A percentile compares a stretch with the other conserved stretches of the same genome.
Conservation (phyloP, 495 filamentous ascomycete genomes). For the Aspergillus taichungensis region DNA sequence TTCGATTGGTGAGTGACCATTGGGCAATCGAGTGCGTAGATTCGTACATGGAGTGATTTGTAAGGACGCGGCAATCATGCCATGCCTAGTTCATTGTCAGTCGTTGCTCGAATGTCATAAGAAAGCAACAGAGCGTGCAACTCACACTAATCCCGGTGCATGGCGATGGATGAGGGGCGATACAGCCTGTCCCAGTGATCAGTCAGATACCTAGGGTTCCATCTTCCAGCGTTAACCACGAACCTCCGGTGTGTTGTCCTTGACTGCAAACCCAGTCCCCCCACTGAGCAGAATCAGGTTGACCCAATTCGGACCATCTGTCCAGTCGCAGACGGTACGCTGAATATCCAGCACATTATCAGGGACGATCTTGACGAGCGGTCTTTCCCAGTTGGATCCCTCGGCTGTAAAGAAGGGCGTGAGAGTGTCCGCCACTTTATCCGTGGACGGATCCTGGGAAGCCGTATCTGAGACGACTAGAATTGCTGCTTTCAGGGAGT, state of each 20-base stretch:
- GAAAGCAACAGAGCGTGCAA: conserved; percentile 6
- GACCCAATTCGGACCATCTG: conserved; percentile 47
- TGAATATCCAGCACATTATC: conserved; percentile 74
- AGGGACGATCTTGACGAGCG: conserved; percentile 65
- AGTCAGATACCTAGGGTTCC: not conserved
- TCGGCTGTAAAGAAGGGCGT: conserved; percentile 56
- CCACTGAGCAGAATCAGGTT: conserved; percentile 85
- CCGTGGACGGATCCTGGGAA: conserved; percentile 67
- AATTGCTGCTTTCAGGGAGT: conserved; percentile 47
- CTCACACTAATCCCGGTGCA: conserved; percentile 80
- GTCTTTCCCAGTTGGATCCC: conserved; percentile 59
- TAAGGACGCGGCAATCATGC: conserved; percentile 82
- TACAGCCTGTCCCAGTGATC: conserved; percentile 56
- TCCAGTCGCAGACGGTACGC: conserved; percentile 55
- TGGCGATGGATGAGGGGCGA: conserved; percentile 73
- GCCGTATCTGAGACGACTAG: conserved; percentile 94
- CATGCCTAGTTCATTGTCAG: conserved; percentile 53
- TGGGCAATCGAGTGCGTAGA: conserved; percentile 6
- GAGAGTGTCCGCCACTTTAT: conserved; percentile 57
- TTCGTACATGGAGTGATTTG: conserved; percentile 74
- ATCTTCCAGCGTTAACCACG: conserved; percentile 11
- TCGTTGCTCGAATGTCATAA: conserved; percentile 3
- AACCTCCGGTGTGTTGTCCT: conserved; percentile 85
- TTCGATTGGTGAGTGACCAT: conserved; percentile 8
- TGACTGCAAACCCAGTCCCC: conserved; percentile 87